These are phyloP conservation scores for Cylindrotheca closterium DNA, from an alignment of 108 stramenopile genomes.

Conservation along the genomic window DNA sequence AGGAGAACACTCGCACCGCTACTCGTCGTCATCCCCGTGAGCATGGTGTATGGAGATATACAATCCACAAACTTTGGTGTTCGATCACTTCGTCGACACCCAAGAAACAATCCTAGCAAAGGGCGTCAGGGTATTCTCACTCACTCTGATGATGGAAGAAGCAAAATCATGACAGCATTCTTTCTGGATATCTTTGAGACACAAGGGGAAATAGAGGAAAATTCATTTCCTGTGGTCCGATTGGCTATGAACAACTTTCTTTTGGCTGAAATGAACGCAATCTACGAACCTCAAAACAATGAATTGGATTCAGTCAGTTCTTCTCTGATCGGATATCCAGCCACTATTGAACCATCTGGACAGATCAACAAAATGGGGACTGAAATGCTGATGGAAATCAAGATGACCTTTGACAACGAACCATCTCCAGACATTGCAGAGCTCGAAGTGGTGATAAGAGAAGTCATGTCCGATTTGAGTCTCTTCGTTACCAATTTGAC, in stretches of 20 bases:
- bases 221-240: constrained; percentile 20
- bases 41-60: too few species aligned
- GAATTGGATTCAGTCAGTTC: constrained; percentile 22
- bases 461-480: constrained; percentile 27
- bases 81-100: too few species aligned
- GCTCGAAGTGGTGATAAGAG: constrained; percentile 8
- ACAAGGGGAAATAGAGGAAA: constrained; percentile 19
- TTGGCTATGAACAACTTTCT: constrained; percentile 45
- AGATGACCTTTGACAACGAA: constrained; percentile 38
- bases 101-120: too few species aligned
- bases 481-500: constrained; percentile 42
- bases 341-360: neutral
- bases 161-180: constrained; percentile 28
- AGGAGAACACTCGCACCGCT: too few species aligned
- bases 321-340: constrained; percentile 9
- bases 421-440: constrained; percentile 39
- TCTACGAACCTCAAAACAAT: constrained; percentile 10
- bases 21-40: too few species aligned
- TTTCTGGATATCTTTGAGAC: constrained; percentile 44
- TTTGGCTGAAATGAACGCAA: constrained; percentile 31
- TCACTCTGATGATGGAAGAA: constrained; percentile 43
- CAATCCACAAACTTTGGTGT: too few species aligned
- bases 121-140: too few species aligned
- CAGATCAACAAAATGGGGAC: constrained; percentile 21
- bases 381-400: constrained; percentile 33